Evolutionary conservation across 768 basidiomycete species (phyloP), one percentile per base, ranked within the genome.

Genomic region (Trametes elegans): DNA sequence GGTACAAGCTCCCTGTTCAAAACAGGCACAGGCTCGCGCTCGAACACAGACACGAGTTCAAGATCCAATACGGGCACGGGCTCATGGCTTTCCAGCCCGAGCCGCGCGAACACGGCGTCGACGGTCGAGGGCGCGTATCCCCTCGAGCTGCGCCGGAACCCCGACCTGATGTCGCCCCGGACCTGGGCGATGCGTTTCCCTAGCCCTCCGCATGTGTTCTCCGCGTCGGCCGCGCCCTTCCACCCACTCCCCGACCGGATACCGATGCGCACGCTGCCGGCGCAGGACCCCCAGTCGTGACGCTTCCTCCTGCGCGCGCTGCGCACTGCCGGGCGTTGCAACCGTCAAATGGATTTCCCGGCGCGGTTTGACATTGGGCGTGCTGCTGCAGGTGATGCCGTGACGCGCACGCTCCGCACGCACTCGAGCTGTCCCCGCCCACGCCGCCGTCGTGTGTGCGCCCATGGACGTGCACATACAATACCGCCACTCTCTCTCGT

Each of bases 101-200:
- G 29, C 16, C 57, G 57, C 41, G 52, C 57, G n/a, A 41, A 58
- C 44, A 58, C 57, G 9, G 39, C 57, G 18, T 58, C 57, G 46
- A 58, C 57, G 27, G 24, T 32, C 27, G 53, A 51, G 9, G 57
- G 57, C 19, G 57, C 57, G 42, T 58, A 53, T 35, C 57, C 57
- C n/a, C 18, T 23, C 32, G 51, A 58, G 47, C 57, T 58, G n/a
- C 57, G 57, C 41, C 57, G 29, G 41, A 42, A 58, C 29, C 57
- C 57, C 14, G 47, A 53, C 40, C 47, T 58, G 9, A n/a, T 32
- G 21, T 41, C 51, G 23, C 46, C 57, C 18, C 57, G 36, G 18
- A 58, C 27, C 45, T 58, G 57, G 57, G 39, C 57, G 32, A 16
- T 39, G 29, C 45, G 46, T 29, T 58, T 53, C 46, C 57, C 57